These are phyloP conservation scores for Clitopilus passeckerianus DNA, from an alignment of 768 basidiomycete species.

Conservation along the genomic window DNA sequence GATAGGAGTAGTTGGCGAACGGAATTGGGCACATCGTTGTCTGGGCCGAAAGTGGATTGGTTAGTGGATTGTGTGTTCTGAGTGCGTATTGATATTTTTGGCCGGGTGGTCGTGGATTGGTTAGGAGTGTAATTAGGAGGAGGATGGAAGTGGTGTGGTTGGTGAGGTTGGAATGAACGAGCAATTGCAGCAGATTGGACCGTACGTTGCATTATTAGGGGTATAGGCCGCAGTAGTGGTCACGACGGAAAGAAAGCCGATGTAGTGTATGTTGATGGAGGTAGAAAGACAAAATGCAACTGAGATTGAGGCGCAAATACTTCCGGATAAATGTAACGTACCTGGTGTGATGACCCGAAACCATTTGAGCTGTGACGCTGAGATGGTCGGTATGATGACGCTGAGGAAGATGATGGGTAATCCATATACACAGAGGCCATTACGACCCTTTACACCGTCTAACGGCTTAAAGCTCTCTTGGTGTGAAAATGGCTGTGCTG, in stretches of 20 bases:
- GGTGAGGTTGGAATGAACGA: not conserved
- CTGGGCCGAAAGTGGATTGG: constrained; percentile 9
- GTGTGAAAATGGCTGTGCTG: not conserved
- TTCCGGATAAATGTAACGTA: not conserved
- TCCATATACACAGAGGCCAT: not conserved
- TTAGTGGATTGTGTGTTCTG: constrained; percentile 11
- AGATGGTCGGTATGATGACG: not conserved
- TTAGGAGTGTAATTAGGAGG: not conserved
- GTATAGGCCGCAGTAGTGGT: not conserved
- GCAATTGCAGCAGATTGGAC: not conserved
- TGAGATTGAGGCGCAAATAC: not conserved
- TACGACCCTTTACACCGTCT: not conserved
- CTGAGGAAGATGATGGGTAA: not conserved
- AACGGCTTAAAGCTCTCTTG: not conserved
- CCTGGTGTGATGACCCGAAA: not conserved
- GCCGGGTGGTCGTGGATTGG: constrained; percentile 10
- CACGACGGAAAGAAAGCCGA: not conserved
- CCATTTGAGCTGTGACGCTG: not conserved
- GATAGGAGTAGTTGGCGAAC: constrained; percentile 69
- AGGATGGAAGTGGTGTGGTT: not conserved
- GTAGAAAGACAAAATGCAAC: not conserved
- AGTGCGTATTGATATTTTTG: constrained; percentile 13
- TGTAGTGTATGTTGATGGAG: not conserved
- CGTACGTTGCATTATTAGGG: not conserved
- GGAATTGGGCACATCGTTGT: constrained; percentile 50